Percentiles rank a stretch among this genome's conserved stretches.
Evolutionary conservation across 495 filamentous ascomycete species (phyloP).

Genomic region (Penicillium odoratum): DNA sequence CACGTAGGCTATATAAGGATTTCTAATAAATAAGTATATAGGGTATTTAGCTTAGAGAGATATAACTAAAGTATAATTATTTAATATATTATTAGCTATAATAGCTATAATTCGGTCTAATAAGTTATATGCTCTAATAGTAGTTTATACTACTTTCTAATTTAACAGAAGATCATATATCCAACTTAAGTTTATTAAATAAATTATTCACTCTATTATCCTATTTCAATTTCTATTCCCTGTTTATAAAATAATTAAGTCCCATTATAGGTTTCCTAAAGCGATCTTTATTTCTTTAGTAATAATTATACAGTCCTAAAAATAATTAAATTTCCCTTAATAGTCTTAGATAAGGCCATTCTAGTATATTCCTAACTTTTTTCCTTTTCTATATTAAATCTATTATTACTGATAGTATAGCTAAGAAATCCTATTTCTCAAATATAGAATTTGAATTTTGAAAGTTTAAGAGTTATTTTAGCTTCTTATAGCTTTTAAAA

Average conservation of each 20-base stretch:
- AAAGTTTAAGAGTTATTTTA: neutral
- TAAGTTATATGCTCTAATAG: too few species aligned
- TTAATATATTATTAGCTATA: too few species aligned
- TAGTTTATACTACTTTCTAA: too few species aligned
- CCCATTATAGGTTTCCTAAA: constrained; percentile 7
- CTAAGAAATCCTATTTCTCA: constrained; percentile 12
- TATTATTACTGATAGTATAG: constrained; percentile 10
- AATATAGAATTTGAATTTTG: constrained; percentile 9
- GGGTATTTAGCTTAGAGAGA: too few species aligned
- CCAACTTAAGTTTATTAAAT: constrained; percentile 15
- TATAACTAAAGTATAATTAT: too few species aligned
- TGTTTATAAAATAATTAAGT: constrained; percentile 10
- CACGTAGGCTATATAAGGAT: too few species aligned
- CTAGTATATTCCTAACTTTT: constrained; percentile 14
- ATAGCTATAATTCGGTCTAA: too few species aligned
- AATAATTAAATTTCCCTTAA: constrained; percentile 18
- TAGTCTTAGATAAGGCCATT: constrained; percentile 8
- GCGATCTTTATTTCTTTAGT: constrained; percentile 10
- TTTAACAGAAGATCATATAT: too few species aligned
- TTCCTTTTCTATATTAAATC: constrained; percentile 12
- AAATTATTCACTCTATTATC: constrained; percentile 1
- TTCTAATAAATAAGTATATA: too few species aligned
- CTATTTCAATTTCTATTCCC: constrained; percentile 14
- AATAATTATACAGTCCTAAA: constrained; percentile 16
- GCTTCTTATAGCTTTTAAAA: neutral